Evolutionary conservation across 2,329 filamentous ascomycete species (phyloP), one percentile per base, ranked within the genome.

Genomic region (Sporothrix inflata): DNA sequence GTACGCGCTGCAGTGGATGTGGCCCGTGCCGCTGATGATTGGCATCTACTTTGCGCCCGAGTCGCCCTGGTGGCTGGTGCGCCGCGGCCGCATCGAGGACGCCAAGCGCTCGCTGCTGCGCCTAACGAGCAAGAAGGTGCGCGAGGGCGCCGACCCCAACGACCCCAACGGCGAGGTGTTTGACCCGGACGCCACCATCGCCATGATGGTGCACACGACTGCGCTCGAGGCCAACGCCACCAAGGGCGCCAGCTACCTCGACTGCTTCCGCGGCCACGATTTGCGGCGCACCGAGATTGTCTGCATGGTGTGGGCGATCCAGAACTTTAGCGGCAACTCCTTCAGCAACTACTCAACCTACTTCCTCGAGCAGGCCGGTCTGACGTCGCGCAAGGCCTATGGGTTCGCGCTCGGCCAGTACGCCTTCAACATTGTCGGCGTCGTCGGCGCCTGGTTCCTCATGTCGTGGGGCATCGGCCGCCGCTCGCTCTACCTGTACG

Each of bases 191-290:
- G 93, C 96, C 82, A 96, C 93, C 0, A 85, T 97, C 67, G 90
- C 92, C 77, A 97, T 97, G 93, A 97, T 97, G 92, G 89, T 94
- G 1, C 93, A 97, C 79, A 97, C 94, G 0, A 94, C 92, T 0
- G 91, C 91, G 0, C 84, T 97, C 12, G 94, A 97, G 79, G 87
- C 92, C 78, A 86, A 88, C 57, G 74, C 73, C n/a, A 94, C 92
- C 4, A 83, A 84, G 7, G 93, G 93, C 40, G 89, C 92, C 6
- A 90, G 86, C 70, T 97, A 96, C 80, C 81, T 88, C 76, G 94
- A 97, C 80, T 97, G 94, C 82, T 97, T 97, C 86, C 90, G 87
- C 79, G 93, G 94, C 12, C 87, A 88, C 14, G 91, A 97, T 78
- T 84, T 91, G 65, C 91, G 94, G 72, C 89, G 94, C 34, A 97